A percentile compares a stretch with the other conserved stretches of the same genome.
Evolutionary conservation across 495 filamentous ascomycete species (phyloP).

Genomic region (Trichoderma erinaceum): DNA sequence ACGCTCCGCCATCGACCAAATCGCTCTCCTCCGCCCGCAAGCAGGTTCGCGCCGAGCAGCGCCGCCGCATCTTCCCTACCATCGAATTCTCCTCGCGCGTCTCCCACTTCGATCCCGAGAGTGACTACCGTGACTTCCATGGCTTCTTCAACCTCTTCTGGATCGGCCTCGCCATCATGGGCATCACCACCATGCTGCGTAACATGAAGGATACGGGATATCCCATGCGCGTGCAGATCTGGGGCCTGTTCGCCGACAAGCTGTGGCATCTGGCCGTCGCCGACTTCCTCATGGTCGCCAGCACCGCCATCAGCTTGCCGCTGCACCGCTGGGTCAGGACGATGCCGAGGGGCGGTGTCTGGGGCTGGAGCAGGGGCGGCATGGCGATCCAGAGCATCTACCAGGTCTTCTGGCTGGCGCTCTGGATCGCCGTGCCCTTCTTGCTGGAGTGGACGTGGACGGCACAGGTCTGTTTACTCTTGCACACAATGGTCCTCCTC

Average conservation of each 20-base stretch:
- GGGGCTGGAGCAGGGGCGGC: slow-evolving; percentile 72
- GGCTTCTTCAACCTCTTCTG: slow-evolving; percentile 98
- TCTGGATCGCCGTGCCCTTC: slow-evolving; percentile 90
- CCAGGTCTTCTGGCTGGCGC: slow-evolving; percentile 68
- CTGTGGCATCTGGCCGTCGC: slow-evolving; percentile 79
- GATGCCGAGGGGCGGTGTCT: slow-evolving; percentile 42
- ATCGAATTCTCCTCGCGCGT: slow-evolving; percentile 89
- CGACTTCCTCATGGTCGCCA: slow-evolving; percentile 77
- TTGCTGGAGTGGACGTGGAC: slow-evolving; percentile 85
- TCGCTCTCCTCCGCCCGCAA: slow-evolving; percentile 79
- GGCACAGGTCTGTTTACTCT: slow-evolving; percentile 87
- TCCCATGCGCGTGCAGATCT: slow-evolving; percentile 75
- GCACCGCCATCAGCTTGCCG: slow-evolving; percentile 63
- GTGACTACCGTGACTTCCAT: slow-evolving; percentile 88
- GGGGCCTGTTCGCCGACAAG: slow-evolving; percentile 78
- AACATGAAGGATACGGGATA: slow-evolving; percentile 93
- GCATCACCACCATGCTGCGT: slow-evolving; percentile 80
- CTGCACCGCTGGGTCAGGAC: slow-evolving; percentile 61
- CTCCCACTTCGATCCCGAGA: slow-evolving; percentile 90
- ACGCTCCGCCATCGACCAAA: slow-evolving; percentile 84
- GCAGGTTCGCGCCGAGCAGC: slow-evolving; percentile 74
- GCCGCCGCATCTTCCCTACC: slow-evolving; percentile 87
- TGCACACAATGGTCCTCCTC: slow-evolving; percentile 82
- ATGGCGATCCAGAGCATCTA: slow-evolving; percentile 75
- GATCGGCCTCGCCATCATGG: slow-evolving; percentile 95